Evolutionary conservation across 2,329 filamentous ascomycete species (phyloP), one percentile per base, ranked within the genome.

Genomic region (Eutypa lata): DNA sequence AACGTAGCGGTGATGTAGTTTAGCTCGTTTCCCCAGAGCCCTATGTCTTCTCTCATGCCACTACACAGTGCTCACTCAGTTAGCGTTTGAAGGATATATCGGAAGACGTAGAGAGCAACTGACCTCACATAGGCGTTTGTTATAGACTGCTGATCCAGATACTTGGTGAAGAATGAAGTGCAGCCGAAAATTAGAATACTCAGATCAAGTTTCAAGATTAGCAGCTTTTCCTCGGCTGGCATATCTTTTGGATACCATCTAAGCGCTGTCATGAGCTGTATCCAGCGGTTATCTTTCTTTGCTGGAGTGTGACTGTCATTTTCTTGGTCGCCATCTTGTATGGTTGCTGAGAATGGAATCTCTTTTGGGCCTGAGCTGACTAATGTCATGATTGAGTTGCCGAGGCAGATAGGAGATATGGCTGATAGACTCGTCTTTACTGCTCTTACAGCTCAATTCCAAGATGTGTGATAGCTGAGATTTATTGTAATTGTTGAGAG

Each of bases 151-250:
- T 71, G 69, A 47, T 72, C 69, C 6, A 73, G 62, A 49, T 72
- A 72, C 45, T 73, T 73, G 3, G 70, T 73, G 51, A 73, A 73
- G 57, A 73, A 72, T 7, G 66, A 71, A 3, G 73, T 55, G 22
- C 70, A 73, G 0, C 71, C 70, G 54, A 70, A 73, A 7, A 72
- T 56, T 19, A 73, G 59, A 37, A 73, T 71, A 50, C 65, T 65
- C 6, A 73, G 55, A 48, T 73, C 71, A 5, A 73, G 67, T 51
- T 71, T 71, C 48, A 72, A 51, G 11, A 72, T 62, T 10, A 73
- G 57, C 4, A 53, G 49, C 56, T 71, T 73, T 52, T 73, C 71
- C 6, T 61, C 53, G 14, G 57, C 52, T 1, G 65, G 58, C 64
- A 66, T 70, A 31, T 63, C 61, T 21, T 54, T 54, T 2, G 67